Conservation (phyloP, 1,284 basidiomycete species). For the Quambalaria eucalypti region DNA sequence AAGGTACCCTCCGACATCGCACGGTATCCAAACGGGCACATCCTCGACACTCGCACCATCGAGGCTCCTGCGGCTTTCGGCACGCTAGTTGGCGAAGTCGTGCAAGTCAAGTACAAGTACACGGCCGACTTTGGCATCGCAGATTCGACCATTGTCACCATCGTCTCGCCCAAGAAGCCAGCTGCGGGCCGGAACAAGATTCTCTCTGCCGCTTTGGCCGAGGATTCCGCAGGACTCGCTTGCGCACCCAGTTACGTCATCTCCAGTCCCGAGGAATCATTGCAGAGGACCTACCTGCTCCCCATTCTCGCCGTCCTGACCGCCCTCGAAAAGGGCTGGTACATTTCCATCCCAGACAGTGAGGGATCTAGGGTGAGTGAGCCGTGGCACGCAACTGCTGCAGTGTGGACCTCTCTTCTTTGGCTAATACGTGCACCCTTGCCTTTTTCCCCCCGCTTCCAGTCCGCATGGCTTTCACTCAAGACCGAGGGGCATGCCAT, state of each 20-base stretch:
- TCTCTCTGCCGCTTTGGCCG: conserved; percentile 21
- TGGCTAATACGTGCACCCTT: background rate
- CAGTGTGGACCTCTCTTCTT: background rate
- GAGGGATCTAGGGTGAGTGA: background rate
- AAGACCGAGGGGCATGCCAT: conserved; percentile 2
- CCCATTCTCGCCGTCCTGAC: too few species aligned
- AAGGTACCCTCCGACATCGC: conserved; percentile 12
- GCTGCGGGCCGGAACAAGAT: conserved; percentile 20
- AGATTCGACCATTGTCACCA: conserved; percentile 18
- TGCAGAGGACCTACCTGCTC: background rate
- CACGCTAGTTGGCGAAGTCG: conserved; percentile 2
- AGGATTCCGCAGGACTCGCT: conserved; percentile 20
- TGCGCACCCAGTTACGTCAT: conserved; percentile 28
- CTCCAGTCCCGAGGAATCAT: background rate
- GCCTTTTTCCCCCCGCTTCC: conserved; percentile 1
- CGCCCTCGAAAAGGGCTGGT: background rate
- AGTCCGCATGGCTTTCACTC: conserved; percentile 6
- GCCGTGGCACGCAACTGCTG: background rate
- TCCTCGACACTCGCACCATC: background rate
- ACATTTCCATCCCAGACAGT: background rate
- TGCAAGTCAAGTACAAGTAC: conserved; percentile 30
- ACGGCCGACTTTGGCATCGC: conserved; percentile 13
- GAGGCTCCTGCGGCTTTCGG: background rate
- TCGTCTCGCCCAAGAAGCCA: conserved; percentile 24
- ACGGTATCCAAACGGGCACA: background rate